Evolutionary conservation across 495 filamentous ascomycete genomes (phyloP), one percentile per base, ranked within the genome.

Genomic region (Lasiosphaeriaceae sp.): DNA sequence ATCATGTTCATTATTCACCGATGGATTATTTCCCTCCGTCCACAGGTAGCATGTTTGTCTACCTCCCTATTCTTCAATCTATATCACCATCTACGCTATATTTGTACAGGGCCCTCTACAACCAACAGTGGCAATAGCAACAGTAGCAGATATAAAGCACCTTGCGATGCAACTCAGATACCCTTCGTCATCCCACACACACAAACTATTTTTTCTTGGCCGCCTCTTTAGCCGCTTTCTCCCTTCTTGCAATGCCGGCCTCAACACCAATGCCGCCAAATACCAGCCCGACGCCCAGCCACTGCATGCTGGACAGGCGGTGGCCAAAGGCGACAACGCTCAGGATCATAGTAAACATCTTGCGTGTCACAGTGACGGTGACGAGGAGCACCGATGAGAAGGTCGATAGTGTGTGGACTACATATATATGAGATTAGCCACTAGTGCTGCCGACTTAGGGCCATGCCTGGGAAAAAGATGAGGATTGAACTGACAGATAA

Each of bases 271-370:
- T 89, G 35, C 94, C 94, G 29, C 92, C 90, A 75, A 98, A 98
- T 3, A 98, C 94, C 56, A 98, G 79, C 0, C 80, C 86, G 41
- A 98, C 91, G 51, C 94, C 94, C 24, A 96, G 76, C 89, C 90
- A 74, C 74, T 98, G 94, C 77, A 92, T 95, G 35, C 77, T 71
- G 20, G 81, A 87, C 51, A 98, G 77, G 50, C 80, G 81, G 69
- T 98, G 95, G 26, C 95, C 94, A 72, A 97, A 98, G 77, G 89
- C 90, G 51, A 97, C 77, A 23, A 98, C 94, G 57, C 88, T 93
- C 44, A 98, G 80, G 58, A 97, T 88, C 94, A 98, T 98, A 56
- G 92, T 97, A 67, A 97, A 80, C 95, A 98, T 98, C 77, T 98
- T 98, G 60, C 94, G 80, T 45, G 94, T 98, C 11, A 98, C 94